phyloP scores from a whole-genome alignment of 2,329 filamentous ascomycete genomes.

The Sporothrix phasma region DNA sequence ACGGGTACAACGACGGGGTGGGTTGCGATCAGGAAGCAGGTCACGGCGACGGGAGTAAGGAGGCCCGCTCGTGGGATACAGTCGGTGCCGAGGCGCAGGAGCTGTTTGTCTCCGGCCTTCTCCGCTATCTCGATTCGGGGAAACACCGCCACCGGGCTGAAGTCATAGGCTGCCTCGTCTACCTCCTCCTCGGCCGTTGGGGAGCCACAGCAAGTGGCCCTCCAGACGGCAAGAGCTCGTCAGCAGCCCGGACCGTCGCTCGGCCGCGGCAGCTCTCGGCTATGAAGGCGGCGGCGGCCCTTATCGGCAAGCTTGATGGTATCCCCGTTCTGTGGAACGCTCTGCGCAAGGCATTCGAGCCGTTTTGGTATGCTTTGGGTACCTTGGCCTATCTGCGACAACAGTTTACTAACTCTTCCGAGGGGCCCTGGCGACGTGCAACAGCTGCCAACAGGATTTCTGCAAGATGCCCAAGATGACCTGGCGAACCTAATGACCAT shows the following conservation, averaged over 20 bases:
- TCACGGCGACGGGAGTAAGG: background rate
- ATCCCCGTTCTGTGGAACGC: slow-evolving; percentile 43
- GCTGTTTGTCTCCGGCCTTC: slow-evolving; percentile 47
- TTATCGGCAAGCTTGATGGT: slow-evolving; percentile 42
- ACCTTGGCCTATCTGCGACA: background rate
- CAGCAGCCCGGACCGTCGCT: slow-evolving; percentile 39
- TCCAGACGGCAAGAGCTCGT: slow-evolving; percentile 29
- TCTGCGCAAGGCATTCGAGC: slow-evolving; percentile 39
- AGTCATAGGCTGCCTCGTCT: slow-evolving; percentile 48
- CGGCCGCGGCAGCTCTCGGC: slow-evolving; percentile 47
- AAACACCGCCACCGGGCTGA: slow-evolving; percentile 34
- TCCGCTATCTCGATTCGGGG: slow-evolving; percentile 34
- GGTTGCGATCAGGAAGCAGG: background rate
- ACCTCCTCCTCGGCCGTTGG: slow-evolving; percentile 61
- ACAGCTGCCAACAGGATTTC: slow-evolving; percentile 29
- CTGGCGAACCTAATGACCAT: slow-evolving; percentile 22
- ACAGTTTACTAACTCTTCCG: background rate
- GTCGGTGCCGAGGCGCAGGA: slow-evolving; percentile 45
- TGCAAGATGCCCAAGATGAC: slow-evolving; percentile 44
- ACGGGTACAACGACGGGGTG: slow-evolving; percentile 29
- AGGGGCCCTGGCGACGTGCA: slow-evolving; percentile 39
- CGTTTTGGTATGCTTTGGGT: slow-evolving; percentile 35
- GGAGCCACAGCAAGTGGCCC: slow-evolving; percentile 49
- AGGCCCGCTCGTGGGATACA: slow-evolving; percentile 50
- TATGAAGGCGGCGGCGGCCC: slow-evolving; percentile 45